These are phyloP conservation scores for Podila epicladia DNA, from an alignment of 192 early-diverging fungal species.

Conservation along the genomic window DNA sequence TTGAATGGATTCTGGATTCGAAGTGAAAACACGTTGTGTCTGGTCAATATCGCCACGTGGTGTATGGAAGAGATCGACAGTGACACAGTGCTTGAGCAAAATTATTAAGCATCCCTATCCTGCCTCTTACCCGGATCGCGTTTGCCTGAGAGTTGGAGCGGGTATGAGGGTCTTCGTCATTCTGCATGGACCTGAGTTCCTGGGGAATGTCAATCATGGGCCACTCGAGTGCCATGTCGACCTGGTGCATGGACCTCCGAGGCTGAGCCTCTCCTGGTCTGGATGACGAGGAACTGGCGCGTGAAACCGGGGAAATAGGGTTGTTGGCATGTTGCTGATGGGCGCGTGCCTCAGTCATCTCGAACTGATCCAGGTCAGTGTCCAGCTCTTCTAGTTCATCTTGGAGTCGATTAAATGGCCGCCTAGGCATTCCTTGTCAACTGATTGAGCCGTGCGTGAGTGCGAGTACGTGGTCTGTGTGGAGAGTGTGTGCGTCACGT, in stretches of 20 bases:
- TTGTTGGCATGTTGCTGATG: constrained; percentile 16
- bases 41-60: too few species aligned
- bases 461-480: too few species aligned
- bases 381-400: constrained; percentile 45
- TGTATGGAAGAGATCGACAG: too few species aligned
- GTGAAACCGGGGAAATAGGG: constrained; percentile 29
- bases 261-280: constrained; percentile 27
- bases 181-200: constrained; percentile 46
- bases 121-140: constrained; percentile 45
- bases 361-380: constrained; percentile 30
- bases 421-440: constrained; percentile 20
- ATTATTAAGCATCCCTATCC: background rate
- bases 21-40: background rate
- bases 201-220: constrained; percentile 54
- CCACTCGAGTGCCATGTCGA: constrained; percentile 50
- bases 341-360: constrained; percentile 38
- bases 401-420: constrained; percentile 41
- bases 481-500: background rate
- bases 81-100: too few species aligned
- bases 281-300: constrained; percentile 35
- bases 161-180: constrained; percentile 31
- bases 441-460: background rate
- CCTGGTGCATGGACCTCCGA: constrained; percentile 39
- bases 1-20: constrained; percentile 52
- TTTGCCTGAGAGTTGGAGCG: constrained; percentile 57